Evolutionary conservation across 768 basidiomycete species (phyloP).

Genomic region (Serendipita vermifera): DNA sequence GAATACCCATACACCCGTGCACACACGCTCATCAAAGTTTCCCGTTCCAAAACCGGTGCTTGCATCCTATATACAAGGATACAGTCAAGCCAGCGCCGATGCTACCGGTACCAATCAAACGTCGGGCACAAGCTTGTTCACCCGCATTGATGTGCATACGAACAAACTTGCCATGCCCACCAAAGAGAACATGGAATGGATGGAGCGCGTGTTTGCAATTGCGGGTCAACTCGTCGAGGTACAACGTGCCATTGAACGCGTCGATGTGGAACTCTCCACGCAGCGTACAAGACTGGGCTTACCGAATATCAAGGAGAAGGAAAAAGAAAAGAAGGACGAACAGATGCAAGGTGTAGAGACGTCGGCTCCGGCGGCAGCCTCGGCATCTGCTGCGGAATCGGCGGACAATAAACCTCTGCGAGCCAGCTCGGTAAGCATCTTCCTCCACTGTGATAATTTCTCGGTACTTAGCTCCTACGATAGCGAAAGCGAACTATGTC

Average conservation of each 20-base stretch:
- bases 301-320: no score
- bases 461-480: conserved; percentile 18
- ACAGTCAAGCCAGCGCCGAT: conserved; percentile 64
- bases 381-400: neutral
- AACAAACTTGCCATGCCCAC: conserved; percentile 91
- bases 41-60: conserved; percentile 63
- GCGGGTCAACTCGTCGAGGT: conserved; percentile 4
- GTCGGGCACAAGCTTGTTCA: conserved; percentile 41
- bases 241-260: conserved; percentile 5
- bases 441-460: neutral
- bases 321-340: neutral
- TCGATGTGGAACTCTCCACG: neutral
- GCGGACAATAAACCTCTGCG: neutral
- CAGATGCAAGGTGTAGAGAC: neutral
- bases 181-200: conserved; percentile 51
- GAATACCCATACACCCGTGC: conserved; percentile 62
- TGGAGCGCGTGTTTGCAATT: conserved; percentile 1
- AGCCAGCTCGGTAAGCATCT: neutral
- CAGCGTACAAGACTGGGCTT: conserved; percentile 19
- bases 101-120: conserved; percentile 82
- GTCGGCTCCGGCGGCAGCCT: neutral
- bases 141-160: conserved; percentile 61
- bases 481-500: conserved; percentile 17
- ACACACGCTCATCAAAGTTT: conserved; percentile 77
- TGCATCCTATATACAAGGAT: conserved; percentile 61